A percentile compares a stretch with the other conserved stretches of the same genome.
Conservation (phyloP, 2,329 filamentous ascomycete genomes). For the Aspergillus thermomutatus region DNA sequence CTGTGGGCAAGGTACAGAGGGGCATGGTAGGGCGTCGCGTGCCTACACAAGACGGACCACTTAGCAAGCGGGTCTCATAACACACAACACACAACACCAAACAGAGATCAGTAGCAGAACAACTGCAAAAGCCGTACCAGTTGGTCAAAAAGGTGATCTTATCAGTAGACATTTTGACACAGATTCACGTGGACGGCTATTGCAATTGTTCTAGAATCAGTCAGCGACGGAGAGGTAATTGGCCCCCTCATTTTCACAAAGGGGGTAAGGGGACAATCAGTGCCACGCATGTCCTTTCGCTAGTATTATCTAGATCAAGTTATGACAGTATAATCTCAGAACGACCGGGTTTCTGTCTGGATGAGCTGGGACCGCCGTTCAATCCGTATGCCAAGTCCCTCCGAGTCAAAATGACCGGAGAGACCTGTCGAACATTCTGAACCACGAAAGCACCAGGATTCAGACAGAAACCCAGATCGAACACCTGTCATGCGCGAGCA, state of each 20-base stretch:
- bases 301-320: constrained; percentile 87
- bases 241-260: constrained; percentile 15
- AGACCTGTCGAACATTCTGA: neutral
- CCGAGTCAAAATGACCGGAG: constrained; percentile 5
- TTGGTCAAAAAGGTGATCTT: constrained; percentile 84
- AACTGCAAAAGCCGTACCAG: constrained; percentile 56
- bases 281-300: constrained; percentile 84
- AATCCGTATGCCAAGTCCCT: neutral
- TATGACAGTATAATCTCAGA: constrained; percentile 77
- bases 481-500: constrained; percentile 45
- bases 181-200: constrained; percentile 38
- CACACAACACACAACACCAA: neutral
- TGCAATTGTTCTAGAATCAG: constrained; percentile 21
- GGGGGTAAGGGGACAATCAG: constrained; percentile 40
- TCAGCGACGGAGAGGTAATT: constrained; percentile 24
- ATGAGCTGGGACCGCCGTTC: constrained; percentile 22
- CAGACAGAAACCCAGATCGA: constrained; percentile 21
- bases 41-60: constrained; percentile 50
- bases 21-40: constrained; percentile 77
- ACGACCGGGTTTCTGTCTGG: constrained; percentile 34
- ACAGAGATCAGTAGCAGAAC: constrained; percentile 1
- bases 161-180: constrained; percentile 68
- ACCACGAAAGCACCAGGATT: neutral
- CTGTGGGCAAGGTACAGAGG: constrained; percentile 73
- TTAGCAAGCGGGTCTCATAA: constrained; percentile 24